Base-by-base conservation (phyloP, 148 eudicot species). In the Vaccinium corymbosum region DNA sequence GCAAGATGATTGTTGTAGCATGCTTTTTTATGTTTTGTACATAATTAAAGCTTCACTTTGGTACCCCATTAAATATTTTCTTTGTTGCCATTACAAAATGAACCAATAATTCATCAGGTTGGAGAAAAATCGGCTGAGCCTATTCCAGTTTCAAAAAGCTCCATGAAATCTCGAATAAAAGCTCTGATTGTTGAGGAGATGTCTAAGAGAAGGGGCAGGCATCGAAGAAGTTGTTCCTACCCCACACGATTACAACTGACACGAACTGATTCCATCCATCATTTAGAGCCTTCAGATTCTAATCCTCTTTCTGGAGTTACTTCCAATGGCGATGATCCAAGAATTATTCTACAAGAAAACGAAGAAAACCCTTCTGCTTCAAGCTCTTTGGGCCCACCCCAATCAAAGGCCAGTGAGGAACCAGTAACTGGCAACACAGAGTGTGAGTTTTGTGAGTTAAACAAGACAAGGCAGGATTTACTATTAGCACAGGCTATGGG, bases 211-310 rank as follows among this genome's bases (percentile, higher is more conserved):
- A 90, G 27, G 83, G 87, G 91, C 17, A 84, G 88, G 38, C 98
- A 95, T 83, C 78, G 89, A 48, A 86, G 98, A 84, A 93, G 90
- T 82, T 86, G 89, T 5, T 93, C 98, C 0, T 89, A 85, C 56
- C 95, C 98, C 2, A n/a, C 66, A 17, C 80, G 51, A 62, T 15
- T 89, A 9, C 90, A 81, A 64, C 68, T 87, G 25, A 80, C 27
- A 1, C 74, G 51, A 55, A 82, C 81, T 51, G 80, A 73, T 81
- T 78, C 84, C 25, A 64, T 51, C 56, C 86, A 83, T 75, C 85
- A 81, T 74, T 51, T 62, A 70, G 83, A 83, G 80, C 17, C 76
- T 46, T 9, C 71, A 4, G 61, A 80, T 78, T 59, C 48, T 0
- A 72, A 80, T 51, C 48, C 5, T 11, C n/a, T 5, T 68, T 29